Conservation (phyloP, 164 flowering plant species). For the Malania oleifera region DNA sequence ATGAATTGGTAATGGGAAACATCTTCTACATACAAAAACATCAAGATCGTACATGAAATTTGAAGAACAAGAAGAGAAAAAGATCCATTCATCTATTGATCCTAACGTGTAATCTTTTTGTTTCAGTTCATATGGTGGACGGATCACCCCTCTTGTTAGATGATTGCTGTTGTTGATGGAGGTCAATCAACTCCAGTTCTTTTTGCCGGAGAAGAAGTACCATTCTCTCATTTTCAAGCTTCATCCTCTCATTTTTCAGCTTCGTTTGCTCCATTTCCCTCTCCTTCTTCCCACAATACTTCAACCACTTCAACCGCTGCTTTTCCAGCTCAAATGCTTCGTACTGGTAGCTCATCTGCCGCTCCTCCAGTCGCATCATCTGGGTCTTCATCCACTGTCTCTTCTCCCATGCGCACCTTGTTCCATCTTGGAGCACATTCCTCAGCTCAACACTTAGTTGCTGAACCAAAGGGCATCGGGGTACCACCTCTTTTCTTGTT, state of each 20-base stretch:
- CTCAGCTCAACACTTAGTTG: constrained; percentile 43
- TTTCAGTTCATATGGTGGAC: constrained; percentile 29
- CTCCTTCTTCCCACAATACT: constrained; percentile 78
- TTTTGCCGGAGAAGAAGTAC: constrained; percentile 59
- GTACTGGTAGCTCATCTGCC: constrained; percentile 42
- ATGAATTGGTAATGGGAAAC: too few relatives aligned
- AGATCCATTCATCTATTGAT: background rate
- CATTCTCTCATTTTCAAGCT: constrained; percentile 82
- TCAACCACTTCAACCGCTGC: constrained; percentile 79
- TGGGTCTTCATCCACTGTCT: constrained; percentile 59
- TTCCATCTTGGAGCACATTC: constrained; percentile 47
- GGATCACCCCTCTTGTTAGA: constrained; percentile 34
- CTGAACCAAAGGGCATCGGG: constrained; percentile 25
- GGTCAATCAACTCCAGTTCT: constrained; percentile 59
- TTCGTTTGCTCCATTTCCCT: constrained; percentile 84
- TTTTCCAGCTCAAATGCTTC: constrained; percentile 79
- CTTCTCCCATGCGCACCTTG: constrained; percentile 57
- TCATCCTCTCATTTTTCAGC: constrained; percentile 60
- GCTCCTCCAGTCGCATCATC: constrained; percentile 62
- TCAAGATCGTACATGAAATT: too few relatives aligned
- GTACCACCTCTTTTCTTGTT: constrained; percentile 14
- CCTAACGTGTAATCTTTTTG: background rate
- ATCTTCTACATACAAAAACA: too few relatives aligned
- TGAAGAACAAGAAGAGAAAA: background rate
- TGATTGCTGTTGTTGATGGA: constrained; percentile 31